phyloP scores from a whole-genome alignment of 2,329 filamentous ascomycete genomes.

The Hymenoscyphus fraxineus region DNA sequence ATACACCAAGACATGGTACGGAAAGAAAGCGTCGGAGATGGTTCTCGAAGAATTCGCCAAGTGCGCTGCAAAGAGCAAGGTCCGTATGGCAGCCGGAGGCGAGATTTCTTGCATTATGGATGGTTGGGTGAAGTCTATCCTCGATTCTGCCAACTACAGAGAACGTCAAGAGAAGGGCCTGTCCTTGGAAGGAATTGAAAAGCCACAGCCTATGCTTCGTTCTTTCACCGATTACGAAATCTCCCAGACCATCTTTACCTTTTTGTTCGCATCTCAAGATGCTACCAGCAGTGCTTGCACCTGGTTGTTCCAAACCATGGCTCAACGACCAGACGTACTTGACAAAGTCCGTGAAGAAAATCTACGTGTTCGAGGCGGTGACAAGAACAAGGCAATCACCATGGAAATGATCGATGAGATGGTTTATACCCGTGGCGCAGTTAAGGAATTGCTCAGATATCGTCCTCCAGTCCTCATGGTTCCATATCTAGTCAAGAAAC shows the following conservation, averaged over 20 bases:
- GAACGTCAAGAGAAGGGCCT: conserved; percentile 72
- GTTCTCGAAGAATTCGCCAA: conserved; percentile 84
- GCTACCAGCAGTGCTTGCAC: conserved; percentile 90
- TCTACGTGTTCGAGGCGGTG: conserved; percentile 68
- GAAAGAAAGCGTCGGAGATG: conserved; percentile 92
- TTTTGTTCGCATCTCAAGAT: conserved; percentile 96
- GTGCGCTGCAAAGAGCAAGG: conserved; percentile 90
- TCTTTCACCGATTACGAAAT: conserved; percentile 91
- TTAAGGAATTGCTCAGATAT: conserved; percentile 88
- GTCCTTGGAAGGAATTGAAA: conserved; percentile 64
- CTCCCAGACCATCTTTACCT: conserved; percentile 88
- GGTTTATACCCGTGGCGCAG: conserved; percentile 85
- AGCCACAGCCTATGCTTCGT: conserved; percentile 78
- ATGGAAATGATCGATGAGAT: conserved; percentile 87
- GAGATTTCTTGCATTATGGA: conserved; percentile 92
- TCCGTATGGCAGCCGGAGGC: conserved; percentile 84
- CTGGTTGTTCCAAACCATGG: conserved; percentile 92
- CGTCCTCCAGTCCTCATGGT: conserved; percentile 97
- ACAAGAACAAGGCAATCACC: conserved; percentile 64
- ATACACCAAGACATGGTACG: conserved; percentile 94
- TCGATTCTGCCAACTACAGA: conserved; percentile 78
- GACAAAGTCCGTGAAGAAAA: conserved; percentile 92
- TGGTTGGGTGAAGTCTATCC: conserved; percentile 84
- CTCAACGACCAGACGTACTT: conserved; percentile 87
- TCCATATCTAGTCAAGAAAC: conserved; percentile 90